Base-by-base conservation (phyloP, 176 grass and related monocot genomes). In the Carex cristatella region DNA sequence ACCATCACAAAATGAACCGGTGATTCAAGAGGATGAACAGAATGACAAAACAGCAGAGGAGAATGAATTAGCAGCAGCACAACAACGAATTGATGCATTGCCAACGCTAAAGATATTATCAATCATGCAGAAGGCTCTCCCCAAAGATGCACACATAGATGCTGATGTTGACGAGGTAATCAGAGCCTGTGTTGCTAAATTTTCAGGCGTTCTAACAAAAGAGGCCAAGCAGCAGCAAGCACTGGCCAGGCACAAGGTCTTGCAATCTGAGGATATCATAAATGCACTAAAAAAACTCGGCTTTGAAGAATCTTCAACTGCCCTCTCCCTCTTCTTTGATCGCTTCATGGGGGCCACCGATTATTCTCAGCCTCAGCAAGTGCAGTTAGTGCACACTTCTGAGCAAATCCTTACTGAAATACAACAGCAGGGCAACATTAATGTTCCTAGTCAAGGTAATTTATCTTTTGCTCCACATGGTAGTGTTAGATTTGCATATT, bases 241-340 rank as follows among this genome's bases (percentile, higher is more conserved):
- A 2, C 49, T 76, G 72, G 46, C 72, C 72, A 76, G 27, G 48
- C 72, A 76, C 72, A 76, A 53, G 27, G 27, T 1, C 1, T 7
- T 76, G 48, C 23, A 54, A 55, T 54, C 72, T 31, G 72, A 76
- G 31, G 72, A 76, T 55, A 76, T 76, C 14, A 76, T 76, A 7
- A 76, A 48, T 32, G 72, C 72, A 13, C 11, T 76, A 2, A 6
- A 55, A 5, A 13, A 31, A 53, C 72, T 76, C 2, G 72, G 72
- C n/a, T 75, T 75, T 13, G 48, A 75, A 75, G 71, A 53, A 7
- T 49, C 71, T 51, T 75, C 71, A 10, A 14, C 11, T 75, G 46
- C 71, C 46, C 71, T 75, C 10, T 54, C 71, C 9, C 71, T 75
- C 3, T 75, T 53, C n/a, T 28, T 13, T 12, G 53, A 46, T 75